phyloP scores from a whole-genome alignment of 768 basidiomycete genomes.

The Tulasnella calospora region DNA sequence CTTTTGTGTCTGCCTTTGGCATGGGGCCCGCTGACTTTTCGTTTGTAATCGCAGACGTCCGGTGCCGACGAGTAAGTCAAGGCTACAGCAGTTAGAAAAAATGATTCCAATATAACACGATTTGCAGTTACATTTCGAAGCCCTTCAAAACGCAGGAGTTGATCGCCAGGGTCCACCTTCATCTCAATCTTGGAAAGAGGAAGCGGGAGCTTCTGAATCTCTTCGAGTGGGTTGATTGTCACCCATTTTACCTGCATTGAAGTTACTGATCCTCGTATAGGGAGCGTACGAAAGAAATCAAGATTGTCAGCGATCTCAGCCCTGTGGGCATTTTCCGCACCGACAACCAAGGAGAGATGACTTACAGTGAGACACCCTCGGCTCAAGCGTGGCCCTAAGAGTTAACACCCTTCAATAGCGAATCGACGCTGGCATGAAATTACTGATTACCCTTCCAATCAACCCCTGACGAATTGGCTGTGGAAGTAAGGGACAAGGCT shows the following conservation, averaged over 20 bases:
- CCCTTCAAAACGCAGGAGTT: slow-evolving; percentile 41
- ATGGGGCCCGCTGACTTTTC: background rate
- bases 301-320: slow-evolving; percentile 35
- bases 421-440: slow-evolving; percentile 25
- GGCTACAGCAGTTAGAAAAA: background rate
- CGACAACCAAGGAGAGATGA: slow-evolving; percentile 21
- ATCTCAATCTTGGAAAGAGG: slow-evolving; percentile 42
- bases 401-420: background rate
- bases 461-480: slow-evolving; percentile 11
- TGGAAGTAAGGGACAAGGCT: background rate
- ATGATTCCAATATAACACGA: background rate
- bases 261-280: slow-evolving; percentile 24
- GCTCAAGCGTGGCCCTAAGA: background rate
- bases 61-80: slow-evolving; percentile 39
- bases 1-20: background rate
- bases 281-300: slow-evolving; percentile 34
- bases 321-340: slow-evolving; percentile 37
- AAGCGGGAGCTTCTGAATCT: slow-evolving; percentile 29
- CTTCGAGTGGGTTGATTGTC: slow-evolving; percentile 16
- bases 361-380: slow-evolving; percentile 11
- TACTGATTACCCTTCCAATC: slow-evolving; percentile 20
- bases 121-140: slow-evolving; percentile 38
- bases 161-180: slow-evolving; percentile 40
- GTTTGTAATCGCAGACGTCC: slow-evolving; percentile 29
- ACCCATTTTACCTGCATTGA: background rate